Percentiles rank a stretch among this genome's conserved stretches.
Conservation (phyloP, 805 yeast species). For the Candida peoriensis region DNA sequence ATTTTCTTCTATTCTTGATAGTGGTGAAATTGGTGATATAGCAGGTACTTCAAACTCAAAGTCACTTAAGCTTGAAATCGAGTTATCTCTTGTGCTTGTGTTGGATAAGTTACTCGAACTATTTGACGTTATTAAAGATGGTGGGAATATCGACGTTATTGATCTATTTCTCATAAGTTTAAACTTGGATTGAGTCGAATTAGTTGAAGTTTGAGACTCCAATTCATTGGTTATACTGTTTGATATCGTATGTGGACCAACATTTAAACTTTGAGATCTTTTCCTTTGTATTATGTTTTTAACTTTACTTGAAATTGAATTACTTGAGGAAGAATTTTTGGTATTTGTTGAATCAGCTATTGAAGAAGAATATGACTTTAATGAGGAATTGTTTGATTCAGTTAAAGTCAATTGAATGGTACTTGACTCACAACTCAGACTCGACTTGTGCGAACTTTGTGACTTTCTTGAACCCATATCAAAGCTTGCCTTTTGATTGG, state of each 20-base stretch:
- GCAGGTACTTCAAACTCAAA: slow-evolving; percentile 11
- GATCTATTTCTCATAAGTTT: slow-evolving; percentile 12
- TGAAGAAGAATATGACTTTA: slow-evolving; percentile 19
- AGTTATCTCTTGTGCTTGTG: slow-evolving; percentile 24
- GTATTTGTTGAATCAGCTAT: slow-evolving; percentile 16
- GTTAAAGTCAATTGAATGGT: too few species aligned
- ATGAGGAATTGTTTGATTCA: slow-evolving; percentile 22
- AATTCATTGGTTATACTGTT: background rate
- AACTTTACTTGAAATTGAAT: slow-evolving; percentile 7
- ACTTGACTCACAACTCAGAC: background rate
- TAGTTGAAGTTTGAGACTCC: slow-evolving; percentile 1
- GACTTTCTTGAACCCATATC: too few species aligned
- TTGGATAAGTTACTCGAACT: slow-evolving; percentile 2
- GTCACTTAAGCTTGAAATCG: slow-evolving; percentile 22
- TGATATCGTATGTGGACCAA: slow-evolving; percentile 1
- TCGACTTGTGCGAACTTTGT: too few species aligned
- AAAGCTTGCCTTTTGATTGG: too few species aligned
- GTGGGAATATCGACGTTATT: slow-evolving; percentile 8
- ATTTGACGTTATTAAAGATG: slow-evolving; percentile 4
- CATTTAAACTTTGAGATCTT: slow-evolving; percentile 14
- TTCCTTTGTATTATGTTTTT: slow-evolving; percentile 10
- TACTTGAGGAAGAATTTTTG: slow-evolving; percentile 10
- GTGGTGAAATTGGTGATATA: slow-evolving; percentile 10
- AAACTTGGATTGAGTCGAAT: slow-evolving; percentile 2
- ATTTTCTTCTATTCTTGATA: slow-evolving; percentile 21